Conservation (phyloP, 139 green algal species). For the Chlamydomonas incerta region DNA sequence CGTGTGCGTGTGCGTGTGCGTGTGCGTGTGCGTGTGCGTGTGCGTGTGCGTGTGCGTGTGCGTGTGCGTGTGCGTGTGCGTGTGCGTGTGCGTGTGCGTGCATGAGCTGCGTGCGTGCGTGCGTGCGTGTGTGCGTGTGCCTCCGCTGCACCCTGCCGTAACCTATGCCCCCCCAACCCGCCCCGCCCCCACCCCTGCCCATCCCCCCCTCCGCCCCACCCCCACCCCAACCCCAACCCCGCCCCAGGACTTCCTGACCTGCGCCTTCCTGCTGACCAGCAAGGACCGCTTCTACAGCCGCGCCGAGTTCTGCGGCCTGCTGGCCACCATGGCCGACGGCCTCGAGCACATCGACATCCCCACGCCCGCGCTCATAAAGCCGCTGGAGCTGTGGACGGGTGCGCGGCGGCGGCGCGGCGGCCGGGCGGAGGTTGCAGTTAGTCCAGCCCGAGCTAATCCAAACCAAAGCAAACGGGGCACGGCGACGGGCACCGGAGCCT, state of each 20-base stretch:
- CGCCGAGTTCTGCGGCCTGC: conserved; percentile 80
- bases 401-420: too few species aligned
- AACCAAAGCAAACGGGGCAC: too few species aligned
- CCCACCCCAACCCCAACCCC: not conserved
- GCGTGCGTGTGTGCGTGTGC: too few species aligned
- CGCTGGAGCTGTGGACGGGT: conserved; percentile 93
- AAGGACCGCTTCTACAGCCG: conserved; percentile 83
- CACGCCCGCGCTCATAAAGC: conserved; percentile 80
- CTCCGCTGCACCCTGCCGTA: too few species aligned
- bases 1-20: too few species aligned
- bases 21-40: too few species aligned
- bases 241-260: conserved; percentile 96
- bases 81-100: too few species aligned
- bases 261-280: conserved; percentile 90
- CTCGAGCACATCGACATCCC: conserved; percentile 57
- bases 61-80: not conserved
- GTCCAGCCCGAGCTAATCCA: too few species aligned
- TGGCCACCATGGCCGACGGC: conserved; percentile 81
- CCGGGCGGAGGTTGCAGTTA: too few species aligned
- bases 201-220: not conserved
- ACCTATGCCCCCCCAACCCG: too few species aligned
- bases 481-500: too few species aligned
- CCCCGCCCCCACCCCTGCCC: not conserved
- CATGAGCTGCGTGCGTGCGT: too few species aligned
- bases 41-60: not conserved